phyloP scores from a whole-genome alignment of 2,329 filamentous ascomycete genomes.

The Aspergillus fumigatus region DNA sequence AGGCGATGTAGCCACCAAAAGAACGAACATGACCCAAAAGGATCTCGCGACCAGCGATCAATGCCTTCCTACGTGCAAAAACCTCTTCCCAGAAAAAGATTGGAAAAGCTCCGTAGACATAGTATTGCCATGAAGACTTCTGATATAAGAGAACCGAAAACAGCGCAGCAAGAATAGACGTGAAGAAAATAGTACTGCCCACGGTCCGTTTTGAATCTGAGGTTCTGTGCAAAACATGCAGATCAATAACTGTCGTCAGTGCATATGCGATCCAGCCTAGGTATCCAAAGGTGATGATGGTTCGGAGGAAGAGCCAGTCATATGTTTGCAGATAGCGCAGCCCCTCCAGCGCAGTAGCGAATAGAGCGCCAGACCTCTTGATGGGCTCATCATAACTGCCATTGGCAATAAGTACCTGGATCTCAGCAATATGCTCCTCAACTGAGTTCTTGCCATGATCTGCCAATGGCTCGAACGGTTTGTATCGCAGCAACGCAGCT shows the following conservation, averaged over 20 bases:
- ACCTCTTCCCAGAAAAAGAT: slow-evolving; percentile 97
- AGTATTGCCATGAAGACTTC: slow-evolving; percentile 77
- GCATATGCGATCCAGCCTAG: slow-evolving; percentile 94
- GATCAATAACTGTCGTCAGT: slow-evolving; percentile 78
- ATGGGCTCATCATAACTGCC: slow-evolving; percentile 73
- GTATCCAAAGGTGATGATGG: slow-evolving; percentile 84
- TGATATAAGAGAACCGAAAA: slow-evolving; percentile 78
- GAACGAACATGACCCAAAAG: slow-evolving; percentile 68
- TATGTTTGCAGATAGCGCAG: slow-evolving; percentile 95
- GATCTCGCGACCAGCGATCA: slow-evolving; percentile 61
- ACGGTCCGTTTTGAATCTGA: slow-evolving; percentile 60
- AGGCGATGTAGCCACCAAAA: slow-evolving; percentile 51
- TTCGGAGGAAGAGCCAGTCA: slow-evolving; percentile 92
- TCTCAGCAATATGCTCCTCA: slow-evolving; percentile 62
- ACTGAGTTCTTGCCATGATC: slow-evolving; percentile 55
- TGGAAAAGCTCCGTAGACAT: slow-evolving; percentile 86
- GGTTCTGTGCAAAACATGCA: slow-evolving; percentile 74
- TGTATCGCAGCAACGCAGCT: slow-evolving; percentile 69
- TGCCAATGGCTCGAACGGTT: slow-evolving; percentile 67
- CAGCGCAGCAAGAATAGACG: slow-evolving; percentile 67
- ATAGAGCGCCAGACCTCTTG: slow-evolving; percentile 67
- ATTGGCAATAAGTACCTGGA: slow-evolving; percentile 62
- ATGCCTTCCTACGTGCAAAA: slow-evolving; percentile 67
- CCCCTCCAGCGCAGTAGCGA: slow-evolving; percentile 72
- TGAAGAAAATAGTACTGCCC: slow-evolving; percentile 62